Conservation (phyloP, 371 early-diverging fungal genomes). For the Circinella umbellata region DNA sequence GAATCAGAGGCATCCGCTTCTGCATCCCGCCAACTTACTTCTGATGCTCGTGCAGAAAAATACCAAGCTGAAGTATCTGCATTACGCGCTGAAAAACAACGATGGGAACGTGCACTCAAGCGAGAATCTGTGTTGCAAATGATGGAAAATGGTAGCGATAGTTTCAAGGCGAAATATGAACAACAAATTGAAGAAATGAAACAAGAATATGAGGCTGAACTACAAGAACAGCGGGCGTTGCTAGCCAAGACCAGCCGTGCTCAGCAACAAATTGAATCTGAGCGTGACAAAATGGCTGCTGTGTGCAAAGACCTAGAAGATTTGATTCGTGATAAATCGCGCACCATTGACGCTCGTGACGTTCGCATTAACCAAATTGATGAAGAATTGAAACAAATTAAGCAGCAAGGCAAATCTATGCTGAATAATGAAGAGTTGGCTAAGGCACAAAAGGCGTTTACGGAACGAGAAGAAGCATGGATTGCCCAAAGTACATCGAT, state of each 20-base stretch:
- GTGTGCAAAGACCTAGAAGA: slow-evolving; percentile 48
- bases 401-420: slow-evolving; percentile 4
- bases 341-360: slow-evolving; percentile 44
- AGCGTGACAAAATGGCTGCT: slow-evolving; percentile 33
- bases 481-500: slow-evolving; percentile 45
- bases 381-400: slow-evolving; percentile 23
- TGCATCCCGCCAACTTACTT: slow-evolving; percentile 21
- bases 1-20: slow-evolving; percentile 32
- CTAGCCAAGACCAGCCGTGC: slow-evolving; percentile 38
- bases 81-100: slow-evolving; percentile 36
- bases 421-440: slow-evolving; percentile 16
- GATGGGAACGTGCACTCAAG: slow-evolving; percentile 38
- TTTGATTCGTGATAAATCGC: slow-evolving; percentile 43
- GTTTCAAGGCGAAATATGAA: slow-evolving; percentile 34
- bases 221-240: slow-evolving; percentile 50
- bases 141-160: slow-evolving; percentile 33
- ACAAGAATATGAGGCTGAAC: slow-evolving; percentile 50
- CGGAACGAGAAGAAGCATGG: slow-evolving; percentile 45
- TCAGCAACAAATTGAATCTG: slow-evolving; percentile 29
- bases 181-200: slow-evolving; percentile 51
- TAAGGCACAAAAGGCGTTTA: slow-evolving; percentile 40
- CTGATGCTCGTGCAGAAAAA: slow-evolving; percentile 32
- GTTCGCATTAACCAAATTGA: slow-evolving; percentile 39
- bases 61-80: slow-evolving; percentile 35
- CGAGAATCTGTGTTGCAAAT: slow-evolving; percentile 36